Conservation (phyloP, 116 monocot species). For the Papilionanthe hybrid region DNA sequence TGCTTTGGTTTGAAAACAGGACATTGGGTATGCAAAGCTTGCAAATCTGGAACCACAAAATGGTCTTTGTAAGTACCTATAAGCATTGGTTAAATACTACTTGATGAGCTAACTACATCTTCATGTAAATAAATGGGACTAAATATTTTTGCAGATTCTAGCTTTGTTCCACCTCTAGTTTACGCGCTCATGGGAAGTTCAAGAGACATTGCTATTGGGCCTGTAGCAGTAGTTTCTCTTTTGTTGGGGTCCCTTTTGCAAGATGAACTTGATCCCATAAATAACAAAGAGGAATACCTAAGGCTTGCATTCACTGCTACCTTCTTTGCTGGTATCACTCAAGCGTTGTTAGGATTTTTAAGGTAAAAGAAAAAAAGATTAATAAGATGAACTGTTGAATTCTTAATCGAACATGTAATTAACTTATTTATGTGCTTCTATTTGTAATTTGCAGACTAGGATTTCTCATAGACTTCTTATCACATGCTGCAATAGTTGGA, state of each 20-base stretch:
- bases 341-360: constrained; percentile 63
- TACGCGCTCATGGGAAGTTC: constrained; percentile 84
- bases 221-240: constrained; percentile 72
- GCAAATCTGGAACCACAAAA: constrained; percentile 61
- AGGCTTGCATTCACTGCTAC: constrained; percentile 76
- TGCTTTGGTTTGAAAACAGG: constrained; percentile 14
- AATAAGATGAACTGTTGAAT: not conserved
- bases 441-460: constrained; percentile 17
- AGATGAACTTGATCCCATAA: constrained; percentile 47
- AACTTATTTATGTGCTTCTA: not conserved
- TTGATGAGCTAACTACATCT: not conserved
- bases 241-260: constrained; percentile 58
- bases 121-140: not conserved
- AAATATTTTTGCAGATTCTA: constrained; percentile 39
- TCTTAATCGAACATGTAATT: not conserved
- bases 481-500: constrained; percentile 28
- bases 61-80: constrained; percentile 74
- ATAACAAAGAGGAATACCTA: constrained; percentile 36
- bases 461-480: constrained; percentile 24
- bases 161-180: constrained; percentile 66
- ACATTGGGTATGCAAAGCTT: constrained; percentile 89
- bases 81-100: not conserved
- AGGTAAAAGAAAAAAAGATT: constrained; percentile 25
- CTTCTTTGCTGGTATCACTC: constrained; percentile 67
- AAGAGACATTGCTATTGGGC: constrained; percentile 73